phyloP scores from a whole-genome alignment of 129 eudicot genomes.

The Escallonia herrerae region DNA sequence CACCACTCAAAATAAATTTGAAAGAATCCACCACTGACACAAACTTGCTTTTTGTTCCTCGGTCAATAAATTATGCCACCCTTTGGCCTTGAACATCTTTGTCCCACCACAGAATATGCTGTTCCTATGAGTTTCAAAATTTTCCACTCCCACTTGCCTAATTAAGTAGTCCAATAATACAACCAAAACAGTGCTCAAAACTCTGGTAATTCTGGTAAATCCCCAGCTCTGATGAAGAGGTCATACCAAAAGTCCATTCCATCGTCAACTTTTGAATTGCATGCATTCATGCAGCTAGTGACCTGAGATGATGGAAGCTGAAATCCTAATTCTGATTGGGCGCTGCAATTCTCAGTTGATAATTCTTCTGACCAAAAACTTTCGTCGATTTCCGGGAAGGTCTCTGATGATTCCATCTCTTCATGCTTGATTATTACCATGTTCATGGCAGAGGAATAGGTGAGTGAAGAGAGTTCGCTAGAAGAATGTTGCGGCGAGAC shows the following conservation, averaged over 20 bases:
- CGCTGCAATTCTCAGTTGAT: slow-evolving; percentile 1
- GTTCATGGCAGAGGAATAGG: slow-evolving; percentile 18
- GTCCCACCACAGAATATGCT: no score
- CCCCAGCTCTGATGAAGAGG: slow-evolving; percentile 32
- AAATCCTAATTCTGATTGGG: no score
- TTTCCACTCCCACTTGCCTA: no score
- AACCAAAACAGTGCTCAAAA: slow-evolving; percentile 8
- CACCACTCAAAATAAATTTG: no score
- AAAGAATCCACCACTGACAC: no score
- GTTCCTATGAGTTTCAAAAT: no score
- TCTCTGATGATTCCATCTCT: slow-evolving; percentile 16
- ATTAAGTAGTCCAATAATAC: background rate
- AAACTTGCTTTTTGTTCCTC: no score
- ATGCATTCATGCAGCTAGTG: background rate
- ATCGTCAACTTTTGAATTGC: slow-evolving; percentile 17
- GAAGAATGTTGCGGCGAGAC: slow-evolving; percentile 25
- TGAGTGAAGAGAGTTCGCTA: slow-evolving; percentile 39
- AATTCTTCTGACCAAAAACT: slow-evolving; percentile 40
- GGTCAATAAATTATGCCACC: no score
- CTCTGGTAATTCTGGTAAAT: slow-evolving; percentile 38
- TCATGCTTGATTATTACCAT: background rate
- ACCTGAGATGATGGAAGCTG: background rate
- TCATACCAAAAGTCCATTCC: slow-evolving; percentile 56
- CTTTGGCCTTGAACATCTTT: no score
- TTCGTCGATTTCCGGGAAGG: slow-evolving; percentile 30